Percentiles rank a stretch among this genome's conserved stretches.
phyloP scores from a whole-genome alignment of 306 rosid genomes.

The Gleditsia sinensis region DNA sequence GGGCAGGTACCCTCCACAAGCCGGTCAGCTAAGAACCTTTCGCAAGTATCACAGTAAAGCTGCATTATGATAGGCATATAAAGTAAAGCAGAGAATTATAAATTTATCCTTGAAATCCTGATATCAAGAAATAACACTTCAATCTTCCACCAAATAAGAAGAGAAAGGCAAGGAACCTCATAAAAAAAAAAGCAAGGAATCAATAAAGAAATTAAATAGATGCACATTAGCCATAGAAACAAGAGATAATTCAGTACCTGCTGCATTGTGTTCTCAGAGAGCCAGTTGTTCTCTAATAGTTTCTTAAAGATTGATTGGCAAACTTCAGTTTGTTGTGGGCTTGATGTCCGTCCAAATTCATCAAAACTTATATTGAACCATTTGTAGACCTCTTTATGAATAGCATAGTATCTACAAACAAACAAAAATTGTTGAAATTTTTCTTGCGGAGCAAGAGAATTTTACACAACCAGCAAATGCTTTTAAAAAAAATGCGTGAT shows the following conservation, averaged over 20 bases:
- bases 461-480: not conserved
- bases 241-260: conserved; percentile 59
- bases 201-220: conserved; percentile 14
- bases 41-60: conserved; percentile 86
- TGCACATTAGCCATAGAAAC: conserved; percentile 1
- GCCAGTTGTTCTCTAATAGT: conserved; percentile 72
- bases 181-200: no score
- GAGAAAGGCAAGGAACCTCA: not conserved
- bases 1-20: conserved; percentile 95
- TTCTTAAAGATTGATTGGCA: conserved; percentile 83
- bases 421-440: not conserved
- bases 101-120: conserved; percentile 5
- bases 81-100: conserved; percentile 14
- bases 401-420: conserved; percentile 67
- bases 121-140: conserved; percentile 15
- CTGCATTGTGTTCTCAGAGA: conserved; percentile 82
- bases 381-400: conserved; percentile 80
- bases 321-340: conserved; percentile 85
- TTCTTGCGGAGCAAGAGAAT: not conserved
- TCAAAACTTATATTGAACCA: conserved; percentile 94
- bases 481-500: not conserved
- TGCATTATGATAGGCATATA: conserved; percentile 45
- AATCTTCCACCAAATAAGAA: conserved; percentile 16
- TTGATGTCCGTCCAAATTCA: conserved; percentile 89
- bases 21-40: conserved; percentile 87